These are phyloP conservation scores for Vitis vinifera DNA, from an alignment of 164 flowering plant genomes.

Conservation along the genomic window ASM3070453v1 NC_081816.1:4755501-4756000, in stretches of 20 bases:
- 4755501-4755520: conserved; percentile 54
- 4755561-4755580: conserved; percentile 3
- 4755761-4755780: conserved; percentile 34
- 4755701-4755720: too few species aligned
- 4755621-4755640: too few species aligned
- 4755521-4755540: conserved; percentile 44
- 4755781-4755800: conserved; percentile 53
- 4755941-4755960: neutral
- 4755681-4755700: too few species aligned
- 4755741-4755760: too few species aligned
- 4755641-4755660: too few species aligned
- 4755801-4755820: conserved; percentile 18
- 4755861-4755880: conserved; percentile 1
- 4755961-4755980: neutral
- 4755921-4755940: neutral
- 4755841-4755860: neutral
- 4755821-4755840: conserved; percentile 3
- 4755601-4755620: too few species aligned
- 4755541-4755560: conserved; percentile 53
- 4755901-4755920: neutral
- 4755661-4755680: too few species aligned
- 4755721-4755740: too few species aligned
- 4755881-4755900: neutral
- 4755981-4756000: neutral
- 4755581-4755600: too few species aligned